Conservation (phyloP, 768 basidiomycete genomes). For the Russula brevipes region DNA sequence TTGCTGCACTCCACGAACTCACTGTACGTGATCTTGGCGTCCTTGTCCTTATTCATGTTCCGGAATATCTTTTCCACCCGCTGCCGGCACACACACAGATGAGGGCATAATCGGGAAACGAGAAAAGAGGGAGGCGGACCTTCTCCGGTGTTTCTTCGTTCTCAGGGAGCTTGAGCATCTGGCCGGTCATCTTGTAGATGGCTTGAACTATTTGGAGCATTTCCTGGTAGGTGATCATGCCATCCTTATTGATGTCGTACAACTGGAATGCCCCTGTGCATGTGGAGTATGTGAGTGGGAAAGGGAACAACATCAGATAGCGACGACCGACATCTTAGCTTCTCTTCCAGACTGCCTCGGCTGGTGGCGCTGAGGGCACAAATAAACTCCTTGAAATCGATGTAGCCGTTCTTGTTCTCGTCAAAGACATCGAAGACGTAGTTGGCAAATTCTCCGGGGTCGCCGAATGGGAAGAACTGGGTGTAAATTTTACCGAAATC, state of each 20-base stretch:
- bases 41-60: conserved; percentile 95
- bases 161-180: conserved; percentile 97
- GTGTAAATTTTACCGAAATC: conserved; percentile 98
- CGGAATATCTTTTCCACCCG: conserved; percentile 98
- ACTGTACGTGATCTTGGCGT: conserved; percentile 88
- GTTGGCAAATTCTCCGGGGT: conserved; percentile 93
- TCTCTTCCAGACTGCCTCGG: conserved; percentile 91
- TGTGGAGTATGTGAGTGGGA: neutral
- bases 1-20: conserved; percentile 99
- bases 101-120: neutral
- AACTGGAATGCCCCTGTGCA: conserved; percentile 95
- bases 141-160: conserved; percentile 99
- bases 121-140: conserved; percentile 38
- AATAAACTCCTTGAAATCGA: conserved; percentile 99
- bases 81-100: conserved; percentile 39
- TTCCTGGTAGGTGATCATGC: conserved; percentile 96
- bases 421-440: conserved; percentile 99
- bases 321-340: conserved; percentile 86
- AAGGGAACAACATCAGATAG: neutral
- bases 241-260: conserved; percentile 98
- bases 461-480: conserved; percentile 99
- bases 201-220: conserved; percentile 98
- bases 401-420: conserved; percentile 90
- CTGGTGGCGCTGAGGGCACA: conserved; percentile 94
- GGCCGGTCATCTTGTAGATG: conserved; percentile 99